Conservation (phyloP, 108 stramenopile genomes). For the Pelagomonas calceolata region DNA sequence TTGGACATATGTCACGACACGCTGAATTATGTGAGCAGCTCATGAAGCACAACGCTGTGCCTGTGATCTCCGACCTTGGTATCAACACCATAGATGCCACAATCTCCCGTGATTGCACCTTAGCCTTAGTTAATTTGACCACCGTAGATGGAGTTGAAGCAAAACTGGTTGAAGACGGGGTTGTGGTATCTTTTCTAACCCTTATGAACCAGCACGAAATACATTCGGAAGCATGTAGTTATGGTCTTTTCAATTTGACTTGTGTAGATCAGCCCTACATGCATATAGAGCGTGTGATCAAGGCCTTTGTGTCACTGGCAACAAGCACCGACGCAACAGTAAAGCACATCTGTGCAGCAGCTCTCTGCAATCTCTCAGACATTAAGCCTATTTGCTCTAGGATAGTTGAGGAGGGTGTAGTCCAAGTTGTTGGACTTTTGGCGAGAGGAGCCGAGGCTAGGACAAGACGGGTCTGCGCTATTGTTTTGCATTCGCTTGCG, state of each 20-base stretch:
- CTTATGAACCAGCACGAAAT: constrained; percentile 25
- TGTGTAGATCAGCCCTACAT: constrained; percentile 37
- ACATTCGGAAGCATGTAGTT: constrained; percentile 20
- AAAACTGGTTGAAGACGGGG: constrained; percentile 36
- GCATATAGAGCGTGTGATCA: constrained; percentile 36
- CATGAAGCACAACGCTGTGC: constrained; percentile 9
- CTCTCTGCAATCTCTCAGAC: constrained; percentile 39
- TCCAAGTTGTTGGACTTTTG: constrained; percentile 21
- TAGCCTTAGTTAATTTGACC: constrained; percentile 37
- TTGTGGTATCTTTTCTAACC: constrained; percentile 29
- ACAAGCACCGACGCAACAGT: constrained; percentile 18
- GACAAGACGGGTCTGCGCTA: constrained; percentile 38
- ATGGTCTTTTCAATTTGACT: constrained; percentile 42
- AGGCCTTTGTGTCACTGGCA: constrained; percentile 15
- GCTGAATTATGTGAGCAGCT: constrained; percentile 8
- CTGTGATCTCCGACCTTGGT: constrained; percentile 24
- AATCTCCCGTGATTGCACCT: constrained; percentile 28
- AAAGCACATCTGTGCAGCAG: constrained; percentile 38
- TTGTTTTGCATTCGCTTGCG: constrained; percentile 34
- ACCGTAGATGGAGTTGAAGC: constrained; percentile 24
- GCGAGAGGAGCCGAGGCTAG: constrained; percentile 34
- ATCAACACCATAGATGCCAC: constrained; percentile 10
- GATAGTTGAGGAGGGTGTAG: constrained; percentile 41
- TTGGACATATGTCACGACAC: constrained; percentile 21
- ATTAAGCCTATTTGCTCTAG: constrained; percentile 26